A percentile compares a stretch with the other conserved stretches of the same genome.
These are phyloP conservation scores for Ogataea saltuana DNA, from an alignment of 805 yeast genomes.

Conservation along the genomic window DNA sequence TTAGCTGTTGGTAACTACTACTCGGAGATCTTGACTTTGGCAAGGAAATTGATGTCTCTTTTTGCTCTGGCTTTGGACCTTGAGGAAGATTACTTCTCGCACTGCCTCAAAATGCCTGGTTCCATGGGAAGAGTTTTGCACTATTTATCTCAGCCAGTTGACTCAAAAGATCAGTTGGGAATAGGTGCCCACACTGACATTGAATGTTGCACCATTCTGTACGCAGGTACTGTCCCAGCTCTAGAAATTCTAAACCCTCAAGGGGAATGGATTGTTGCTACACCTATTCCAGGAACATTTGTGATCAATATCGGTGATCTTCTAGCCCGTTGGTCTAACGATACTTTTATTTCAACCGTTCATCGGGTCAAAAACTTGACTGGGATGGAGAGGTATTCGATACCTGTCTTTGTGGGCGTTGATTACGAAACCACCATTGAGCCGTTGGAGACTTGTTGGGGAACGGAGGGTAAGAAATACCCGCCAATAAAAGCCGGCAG, in stretches of 20 bases:
- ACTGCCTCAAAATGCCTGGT: constrained; percentile 28
- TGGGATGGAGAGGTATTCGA: constrained; percentile 27
- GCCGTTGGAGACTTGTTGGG: constrained; percentile 26
- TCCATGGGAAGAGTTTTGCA: constrained; percentile 35
- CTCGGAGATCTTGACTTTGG: constrained; percentile 25
- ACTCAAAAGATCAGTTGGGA: constrained; percentile 32
- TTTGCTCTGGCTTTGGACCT: constrained; percentile 33
- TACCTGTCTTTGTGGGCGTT: constrained; percentile 30
- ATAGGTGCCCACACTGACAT: constrained; percentile 41
- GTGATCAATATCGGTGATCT: constrained; percentile 42
- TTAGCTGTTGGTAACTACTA: constrained; percentile 26
- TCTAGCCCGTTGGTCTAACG: constrained; percentile 38
- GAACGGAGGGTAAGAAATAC: constrained; percentile 16
- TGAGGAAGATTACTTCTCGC: constrained; percentile 30
- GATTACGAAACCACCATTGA: constrained; percentile 22
- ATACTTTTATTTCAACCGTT: constrained; percentile 36
- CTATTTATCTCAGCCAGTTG: constrained; percentile 33
- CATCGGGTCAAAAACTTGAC: constrained; percentile 38
- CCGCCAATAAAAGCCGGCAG: constrained; percentile 20
- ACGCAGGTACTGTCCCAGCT: constrained; percentile 36
- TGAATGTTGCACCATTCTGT: constrained; percentile 35
- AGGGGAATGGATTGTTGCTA: constrained; percentile 38
- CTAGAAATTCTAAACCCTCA: constrained; percentile 36
- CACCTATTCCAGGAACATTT: constrained; percentile 35
- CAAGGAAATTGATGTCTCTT: constrained; percentile 29